These are phyloP conservation scores for Zygosaccharomyces gambellarensis DNA, from an alignment of 805 yeast species.

Conservation along the genomic window DNA sequence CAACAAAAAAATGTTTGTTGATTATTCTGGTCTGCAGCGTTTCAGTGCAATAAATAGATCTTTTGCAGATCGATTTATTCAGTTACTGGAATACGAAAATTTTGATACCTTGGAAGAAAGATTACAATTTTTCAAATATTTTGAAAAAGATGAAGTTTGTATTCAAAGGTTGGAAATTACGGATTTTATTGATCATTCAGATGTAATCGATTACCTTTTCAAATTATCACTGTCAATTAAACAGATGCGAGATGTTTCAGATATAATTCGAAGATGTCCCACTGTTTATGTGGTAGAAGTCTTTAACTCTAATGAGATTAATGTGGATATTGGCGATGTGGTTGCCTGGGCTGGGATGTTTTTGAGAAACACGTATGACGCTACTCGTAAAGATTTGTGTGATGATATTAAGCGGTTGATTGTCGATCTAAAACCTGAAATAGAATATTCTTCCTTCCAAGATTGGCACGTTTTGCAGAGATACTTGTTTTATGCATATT, in stretches of 20 bases:
- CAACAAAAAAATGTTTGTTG: slow-evolving; percentile 18
- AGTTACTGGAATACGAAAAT: slow-evolving; percentile 14
- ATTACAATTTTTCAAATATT: slow-evolving; percentile 10
- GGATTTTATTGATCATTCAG: slow-evolving; percentile 11
- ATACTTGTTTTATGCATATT: slow-evolving; percentile 12
- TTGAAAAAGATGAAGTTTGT: slow-evolving; percentile 1
- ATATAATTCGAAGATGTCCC: slow-evolving; percentile 15
- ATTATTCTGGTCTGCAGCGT: slow-evolving; percentile 22
- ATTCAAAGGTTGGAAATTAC: slow-evolving; percentile 13
- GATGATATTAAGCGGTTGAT: slow-evolving; percentile 11
- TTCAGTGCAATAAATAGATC: slow-evolving; percentile 16
- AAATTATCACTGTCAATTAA: slow-evolving; percentile 13
- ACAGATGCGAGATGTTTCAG: slow-evolving; percentile 14
- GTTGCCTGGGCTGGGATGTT: slow-evolving; percentile 6
- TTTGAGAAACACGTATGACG: slow-evolving; percentile 7
- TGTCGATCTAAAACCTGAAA: slow-evolving; percentile 13
- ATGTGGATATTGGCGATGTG: slow-evolving; percentile 4
- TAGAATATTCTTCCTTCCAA: slow-evolving; percentile 6
- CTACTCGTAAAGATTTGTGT: slow-evolving; percentile 3
- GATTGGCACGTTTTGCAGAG: slow-evolving; percentile 17
- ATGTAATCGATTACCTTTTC: slow-evolving; percentile 15
- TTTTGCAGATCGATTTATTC: slow-evolving; percentile 19
- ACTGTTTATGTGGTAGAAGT: slow-evolving; percentile 20
- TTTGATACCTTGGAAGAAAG: slow-evolving; percentile 10
- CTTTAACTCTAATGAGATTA: slow-evolving; percentile 4